These are phyloP conservation scores for Fusarium torulosum DNA, from an alignment of 2,329 filamentous ascomycete species.

Conservation along the genomic window DNA sequence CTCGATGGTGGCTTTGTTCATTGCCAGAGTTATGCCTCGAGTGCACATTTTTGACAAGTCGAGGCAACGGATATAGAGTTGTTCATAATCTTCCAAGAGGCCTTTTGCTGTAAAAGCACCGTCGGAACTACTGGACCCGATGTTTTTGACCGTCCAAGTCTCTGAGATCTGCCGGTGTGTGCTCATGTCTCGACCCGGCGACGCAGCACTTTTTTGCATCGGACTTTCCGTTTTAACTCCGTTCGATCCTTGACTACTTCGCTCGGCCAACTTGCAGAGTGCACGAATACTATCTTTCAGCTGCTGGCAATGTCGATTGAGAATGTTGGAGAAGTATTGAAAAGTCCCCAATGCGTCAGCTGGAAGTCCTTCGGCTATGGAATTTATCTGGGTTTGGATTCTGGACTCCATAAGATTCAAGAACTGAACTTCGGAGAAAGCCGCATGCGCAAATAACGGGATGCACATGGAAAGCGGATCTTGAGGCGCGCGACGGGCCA, in stretches of 20 bases:
- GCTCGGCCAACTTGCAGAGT: constrained; percentile 1
- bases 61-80: constrained; percentile 3
- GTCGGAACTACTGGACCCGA: constrained; percentile 1
- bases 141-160: neutral
- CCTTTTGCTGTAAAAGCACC: constrained; percentile 2
- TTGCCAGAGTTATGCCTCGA: constrained; percentile 2
- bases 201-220: neutral
- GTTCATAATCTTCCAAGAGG: constrained; percentile 1
- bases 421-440: constrained; percentile 3
- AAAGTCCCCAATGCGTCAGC: constrained; percentile 3
- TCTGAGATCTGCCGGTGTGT: constrained; percentile 2
- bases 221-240: constrained; percentile 1
- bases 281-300: constrained; percentile 3
- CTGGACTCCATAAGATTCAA: constrained; percentile 2
- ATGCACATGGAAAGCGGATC: constrained; percentile 3
- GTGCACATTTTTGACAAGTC: constrained; percentile 4
- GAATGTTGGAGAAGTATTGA: constrained; percentile 3
- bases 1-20: constrained; percentile 4
- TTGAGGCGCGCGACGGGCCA: constrained; percentile 1
- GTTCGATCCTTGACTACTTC: constrained; percentile 2
- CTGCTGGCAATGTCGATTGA: constrained; percentile 3
- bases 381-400: constrained; percentile 2
- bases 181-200: neutral
- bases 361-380: constrained; percentile 1
- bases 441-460: constrained; percentile 2